Percentiles rank a stretch among this genome's conserved stretches.
These are phyloP conservation scores for Fusarium mexicanum DNA, from an alignment of 2,329 filamentous ascomycete species.

Conservation along the genomic window DNA sequence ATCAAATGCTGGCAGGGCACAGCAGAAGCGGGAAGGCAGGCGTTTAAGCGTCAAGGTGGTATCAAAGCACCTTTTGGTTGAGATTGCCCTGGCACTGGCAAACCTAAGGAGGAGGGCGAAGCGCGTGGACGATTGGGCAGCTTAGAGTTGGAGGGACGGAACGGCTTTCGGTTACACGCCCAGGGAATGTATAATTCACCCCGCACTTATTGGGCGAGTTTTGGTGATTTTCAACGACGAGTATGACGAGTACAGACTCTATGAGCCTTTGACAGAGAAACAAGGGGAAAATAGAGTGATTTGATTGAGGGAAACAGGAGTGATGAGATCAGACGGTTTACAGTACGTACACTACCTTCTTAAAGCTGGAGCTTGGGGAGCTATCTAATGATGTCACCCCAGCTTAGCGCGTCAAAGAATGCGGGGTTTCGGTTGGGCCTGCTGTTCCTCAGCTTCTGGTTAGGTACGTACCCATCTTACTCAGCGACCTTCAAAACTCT, in stretches of 20 bases:
- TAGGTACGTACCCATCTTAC: constrained; percentile 26
- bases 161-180: constrained; percentile 42
- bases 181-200: constrained; percentile 38
- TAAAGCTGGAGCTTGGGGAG: constrained; percentile 43
- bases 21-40: constrained; percentile 38
- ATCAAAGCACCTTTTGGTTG: constrained; percentile 29
- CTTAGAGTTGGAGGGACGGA: constrained; percentile 44
- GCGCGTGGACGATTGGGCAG: constrained; percentile 34
- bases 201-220: constrained; percentile 39
- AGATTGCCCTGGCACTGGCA: constrained; percentile 36
- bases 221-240: constrained; percentile 7
- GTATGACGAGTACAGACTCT: constrained; percentile 22
- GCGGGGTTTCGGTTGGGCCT: constrained; percentile 41
- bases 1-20: constrained; percentile 36
- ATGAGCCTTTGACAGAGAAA: constrained; percentile 1
- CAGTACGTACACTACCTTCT: constrained; percentile 45
- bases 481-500: background rate
- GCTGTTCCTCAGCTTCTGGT: constrained; percentile 16
- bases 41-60: constrained; percentile 29
- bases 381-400: constrained; percentile 43
- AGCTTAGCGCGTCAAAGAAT: constrained; percentile 39
- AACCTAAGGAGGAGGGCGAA: constrained; percentile 24
- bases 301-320: constrained; percentile 18
- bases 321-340: constrained; percentile 15
- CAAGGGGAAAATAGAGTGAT: constrained; percentile 39